Evolutionary conservation across 2,329 filamentous ascomycete species (phyloP).

Genomic region (Xylariaceae sp.): DNA sequence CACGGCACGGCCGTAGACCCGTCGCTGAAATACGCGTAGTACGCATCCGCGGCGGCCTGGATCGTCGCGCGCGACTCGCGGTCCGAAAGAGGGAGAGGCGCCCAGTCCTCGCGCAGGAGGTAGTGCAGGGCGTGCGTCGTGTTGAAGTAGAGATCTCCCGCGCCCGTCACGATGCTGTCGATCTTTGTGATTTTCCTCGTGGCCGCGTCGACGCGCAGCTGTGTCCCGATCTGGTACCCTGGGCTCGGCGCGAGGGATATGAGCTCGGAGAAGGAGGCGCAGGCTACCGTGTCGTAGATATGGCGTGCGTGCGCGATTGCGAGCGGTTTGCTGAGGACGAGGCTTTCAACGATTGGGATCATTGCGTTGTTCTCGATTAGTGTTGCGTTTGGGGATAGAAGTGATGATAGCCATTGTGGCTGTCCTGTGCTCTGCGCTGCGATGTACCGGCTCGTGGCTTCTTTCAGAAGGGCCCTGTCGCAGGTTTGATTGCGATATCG

Average conservation of each 20-base stretch:
- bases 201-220: slow-evolving; percentile 32
- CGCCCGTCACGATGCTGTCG: slow-evolving; percentile 39
- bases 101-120: slow-evolving; percentile 37
- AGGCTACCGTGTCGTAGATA: slow-evolving; percentile 38
- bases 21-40: slow-evolving; percentile 42
- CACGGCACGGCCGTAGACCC: slow-evolving; percentile 39
- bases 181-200: slow-evolving; percentile 31
- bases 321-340: slow-evolving; percentile 18
- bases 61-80: slow-evolving; percentile 34
- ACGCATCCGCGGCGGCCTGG: slow-evolving; percentile 41
- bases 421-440: slow-evolving; percentile 36
- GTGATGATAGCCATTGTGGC: slow-evolving; percentile 25
- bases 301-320: slow-evolving; percentile 26
- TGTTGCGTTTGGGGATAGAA: slow-evolving; percentile 20
- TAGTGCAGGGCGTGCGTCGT: slow-evolving; percentile 42
- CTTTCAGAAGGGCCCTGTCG: slow-evolving; percentile 33
- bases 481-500: slow-evolving; percentile 23
- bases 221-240: slow-evolving; percentile 39
- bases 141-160: slow-evolving; percentile 42
- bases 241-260: slow-evolving; percentile 15
- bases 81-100: slow-evolving; percentile 31
- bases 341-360: slow-evolving; percentile 7
- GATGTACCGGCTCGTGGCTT: slow-evolving; percentile 36
- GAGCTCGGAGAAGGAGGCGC: slow-evolving; percentile 31
- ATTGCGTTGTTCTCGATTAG: slow-evolving; percentile 31